These are phyloP conservation scores for Kluyveromyces sp. DNA, from an alignment of 1,139 yeast genomes.

Conservation along the genomic window DNA sequence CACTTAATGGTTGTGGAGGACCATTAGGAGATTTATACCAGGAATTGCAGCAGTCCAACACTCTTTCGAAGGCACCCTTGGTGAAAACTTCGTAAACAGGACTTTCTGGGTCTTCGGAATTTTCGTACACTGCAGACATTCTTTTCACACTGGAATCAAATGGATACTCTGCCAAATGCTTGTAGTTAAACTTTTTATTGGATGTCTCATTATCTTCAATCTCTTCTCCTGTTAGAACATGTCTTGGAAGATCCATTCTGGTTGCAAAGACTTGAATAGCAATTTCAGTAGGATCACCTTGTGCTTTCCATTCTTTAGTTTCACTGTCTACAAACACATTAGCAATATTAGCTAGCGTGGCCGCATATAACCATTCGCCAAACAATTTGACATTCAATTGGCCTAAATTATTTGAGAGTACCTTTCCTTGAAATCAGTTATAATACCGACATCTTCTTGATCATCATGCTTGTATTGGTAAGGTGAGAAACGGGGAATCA, in stretches of 20 bases:
- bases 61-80: conserved; percentile 85
- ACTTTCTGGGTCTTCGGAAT: conserved; percentile 41
- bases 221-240: conserved; percentile 56
- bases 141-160: conserved; percentile 81
- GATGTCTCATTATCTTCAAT: conserved; percentile 35
- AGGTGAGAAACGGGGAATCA: conserved; percentile 28
- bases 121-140: conserved; percentile 64
- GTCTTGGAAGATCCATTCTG: conserved; percentile 48
- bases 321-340: conserved; percentile 60
- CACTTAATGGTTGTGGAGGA: conserved; percentile 43
- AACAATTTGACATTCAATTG: conserved; percentile 37
- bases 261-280: conserved; percentile 61
- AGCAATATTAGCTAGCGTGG: conserved; percentile 79
- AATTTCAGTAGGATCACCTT: conserved; percentile 94
- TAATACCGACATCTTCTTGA: conserved; percentile 37
- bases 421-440: conserved; percentile 41
- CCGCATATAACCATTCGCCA: conserved; percentile 54
- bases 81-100: conserved; percentile 55
- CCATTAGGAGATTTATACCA: conserved; percentile 46
- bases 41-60: conserved; percentile 54
- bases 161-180: conserved; percentile 62
- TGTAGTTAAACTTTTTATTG: conserved; percentile 6
- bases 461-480: conserved; percentile 52
- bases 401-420: conserved; percentile 36
- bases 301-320: conserved; percentile 39